Percentiles rank a stretch among this genome's conserved stretches.
Evolutionary conservation across 345 rosid genomes (phyloP).

Genomic region (Populus alba): DNA sequence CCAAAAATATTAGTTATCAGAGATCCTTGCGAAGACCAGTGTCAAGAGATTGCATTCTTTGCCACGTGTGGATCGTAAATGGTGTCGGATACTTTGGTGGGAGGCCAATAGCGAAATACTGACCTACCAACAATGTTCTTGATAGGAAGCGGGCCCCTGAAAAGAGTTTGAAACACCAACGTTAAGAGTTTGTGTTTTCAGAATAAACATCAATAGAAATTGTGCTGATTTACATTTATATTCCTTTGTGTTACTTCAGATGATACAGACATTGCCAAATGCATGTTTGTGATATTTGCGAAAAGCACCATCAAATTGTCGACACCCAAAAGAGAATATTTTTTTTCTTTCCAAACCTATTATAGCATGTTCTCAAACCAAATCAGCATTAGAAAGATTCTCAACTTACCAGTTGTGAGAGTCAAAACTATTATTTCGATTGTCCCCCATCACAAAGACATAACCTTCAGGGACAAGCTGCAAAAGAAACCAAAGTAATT

Average conservation of each 20-base stretch:
- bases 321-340: background rate
- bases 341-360: conserved; percentile 2
- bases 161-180: background rate
- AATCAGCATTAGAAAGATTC: background rate
- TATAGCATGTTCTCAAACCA: conserved; percentile 1
- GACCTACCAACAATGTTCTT: conserved; percentile 41
- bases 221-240: background rate
- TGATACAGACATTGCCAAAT: background rate
- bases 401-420: conserved; percentile 79
- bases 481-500: conserved; percentile 1
- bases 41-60: conserved; percentile 49
- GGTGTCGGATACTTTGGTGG: conserved; percentile 52
- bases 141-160: conserved; percentile 47
- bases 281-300: background rate
- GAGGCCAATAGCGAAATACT: conserved; percentile 43
- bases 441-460: conserved; percentile 93
- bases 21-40: conserved; percentile 6
- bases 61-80: conserved; percentile 30
- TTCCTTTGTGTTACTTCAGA: background rate
- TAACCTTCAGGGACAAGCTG: conserved; percentile 81
- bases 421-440: conserved; percentile 86
- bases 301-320: background rate
- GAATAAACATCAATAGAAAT: background rate
- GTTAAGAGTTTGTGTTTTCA: background rate
- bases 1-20: background rate